A percentile compares a stretch with the other conserved stretches of the same genome.
Conservation (phyloP, 139 green algal genomes). For the Picochlorum sp. region DNA sequence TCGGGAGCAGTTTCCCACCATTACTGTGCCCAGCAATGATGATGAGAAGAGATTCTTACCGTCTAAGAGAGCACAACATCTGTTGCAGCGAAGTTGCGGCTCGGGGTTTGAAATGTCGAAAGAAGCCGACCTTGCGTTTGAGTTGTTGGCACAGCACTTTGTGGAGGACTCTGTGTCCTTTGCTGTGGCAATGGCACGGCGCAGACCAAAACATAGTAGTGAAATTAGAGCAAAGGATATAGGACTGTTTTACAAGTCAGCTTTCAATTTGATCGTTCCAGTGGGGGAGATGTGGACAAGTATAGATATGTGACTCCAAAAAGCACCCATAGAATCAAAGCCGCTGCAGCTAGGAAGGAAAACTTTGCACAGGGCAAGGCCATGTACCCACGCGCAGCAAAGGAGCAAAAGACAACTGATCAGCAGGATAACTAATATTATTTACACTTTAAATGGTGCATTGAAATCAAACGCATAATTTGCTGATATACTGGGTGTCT, state of each 20-base stretch:
- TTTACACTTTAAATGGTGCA: slow-evolving; percentile 14
- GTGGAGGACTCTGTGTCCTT: background rate
- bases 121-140: no score
- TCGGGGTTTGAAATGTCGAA: no score
- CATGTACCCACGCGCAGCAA: background rate
- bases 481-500: slow-evolving; percentile 23
- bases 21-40: no score
- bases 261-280: slow-evolving; percentile 29
- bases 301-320: slow-evolving; percentile 32
- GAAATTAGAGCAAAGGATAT: slow-evolving; percentile 1
- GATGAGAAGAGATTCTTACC: no score
- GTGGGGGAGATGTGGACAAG: slow-evolving; percentile 24
- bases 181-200: slow-evolving; percentile 6
- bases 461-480: slow-evolving; percentile 31
- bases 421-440: background rate
- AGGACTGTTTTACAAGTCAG: background rate
- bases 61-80: no score
- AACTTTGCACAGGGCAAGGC: slow-evolving; percentile 1
- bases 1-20: no score
- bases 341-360: slow-evolving; percentile 28
- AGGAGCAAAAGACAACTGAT: background rate
- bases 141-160: slow-evolving; percentile 1
- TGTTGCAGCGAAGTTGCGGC: no score
- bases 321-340: slow-evolving; percentile 30
- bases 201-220: background rate